Conservation (phyloP, 2,329 filamentous ascomycete genomes). For the Raffaelea ambrosiae region DNA sequence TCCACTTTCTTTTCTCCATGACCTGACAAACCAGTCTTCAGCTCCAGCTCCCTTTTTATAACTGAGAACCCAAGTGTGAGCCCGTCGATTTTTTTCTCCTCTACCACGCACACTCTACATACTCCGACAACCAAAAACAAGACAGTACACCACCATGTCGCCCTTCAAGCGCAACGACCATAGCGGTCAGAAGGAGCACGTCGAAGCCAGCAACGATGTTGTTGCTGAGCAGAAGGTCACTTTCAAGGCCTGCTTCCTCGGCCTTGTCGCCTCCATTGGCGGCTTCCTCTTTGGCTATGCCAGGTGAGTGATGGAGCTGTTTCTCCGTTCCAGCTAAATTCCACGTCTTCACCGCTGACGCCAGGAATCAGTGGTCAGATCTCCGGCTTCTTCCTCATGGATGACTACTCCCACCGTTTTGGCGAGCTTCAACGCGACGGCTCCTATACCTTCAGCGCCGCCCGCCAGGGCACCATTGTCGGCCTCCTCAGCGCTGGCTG, state of each 20-base stretch:
- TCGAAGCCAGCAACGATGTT: too few relatives aligned
- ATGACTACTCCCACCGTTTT: conserved; percentile 5
- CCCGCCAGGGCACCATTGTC: conserved; percentile 54
- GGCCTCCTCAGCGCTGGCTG: conserved; percentile 54
- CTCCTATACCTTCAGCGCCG: conserved; percentile 43
- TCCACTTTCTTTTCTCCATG: too few relatives aligned
- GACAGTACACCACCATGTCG: too few relatives aligned
- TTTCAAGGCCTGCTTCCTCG: not conserved
- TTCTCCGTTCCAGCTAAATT: conserved; percentile 13
- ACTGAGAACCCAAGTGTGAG: too few relatives aligned
- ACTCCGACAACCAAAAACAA: too few relatives aligned
- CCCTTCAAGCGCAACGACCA: too few relatives aligned
- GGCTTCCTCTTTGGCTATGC: conserved; percentile 20
- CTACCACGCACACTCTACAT: too few relatives aligned
- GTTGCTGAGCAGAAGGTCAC: not conserved
- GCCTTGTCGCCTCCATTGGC: not conserved
- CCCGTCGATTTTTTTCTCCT: too few relatives aligned
- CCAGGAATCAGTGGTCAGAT: conserved; percentile 4
- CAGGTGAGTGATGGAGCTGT: not conserved
- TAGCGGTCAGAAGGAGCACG: too few relatives aligned
- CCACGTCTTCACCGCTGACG: conserved; percentile 7
- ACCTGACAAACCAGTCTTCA: too few relatives aligned
- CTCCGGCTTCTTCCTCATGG: conserved; percentile 3
- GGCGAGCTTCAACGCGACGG: conserved; percentile 25
- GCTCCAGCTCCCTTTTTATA: too few relatives aligned